Conservation (phyloP, 116 monocot genomes). For the Iris pallida region DNA sequence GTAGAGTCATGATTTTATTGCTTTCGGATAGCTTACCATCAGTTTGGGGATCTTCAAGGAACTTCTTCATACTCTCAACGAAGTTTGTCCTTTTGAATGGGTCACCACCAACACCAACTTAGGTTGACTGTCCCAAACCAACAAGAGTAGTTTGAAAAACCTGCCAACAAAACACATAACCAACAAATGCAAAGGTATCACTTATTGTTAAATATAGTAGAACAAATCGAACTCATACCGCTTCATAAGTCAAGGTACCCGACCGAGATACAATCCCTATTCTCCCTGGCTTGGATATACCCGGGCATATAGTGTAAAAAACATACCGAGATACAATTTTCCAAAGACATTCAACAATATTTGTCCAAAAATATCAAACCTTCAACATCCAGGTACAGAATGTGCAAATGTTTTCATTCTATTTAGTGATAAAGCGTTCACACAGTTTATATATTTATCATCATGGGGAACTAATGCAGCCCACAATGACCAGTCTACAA, state of each 20-base stretch:
- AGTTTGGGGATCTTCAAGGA: conserved; percentile 86
- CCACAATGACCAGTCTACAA: no score
- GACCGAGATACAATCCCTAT: conserved; percentile 88
- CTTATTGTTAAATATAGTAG: not conserved
- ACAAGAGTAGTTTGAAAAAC: conserved; percentile 94
- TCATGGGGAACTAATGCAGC: no score
- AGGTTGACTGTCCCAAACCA: conserved; percentile 91
- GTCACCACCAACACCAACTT: conserved; percentile 92
- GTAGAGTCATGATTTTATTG: not conserved
- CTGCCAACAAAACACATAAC: conserved; percentile 19
- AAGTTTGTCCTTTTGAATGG: conserved; percentile 97
- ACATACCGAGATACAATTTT: no score
- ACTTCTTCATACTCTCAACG: conserved; percentile 76
- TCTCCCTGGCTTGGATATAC: conserved; percentile 92
- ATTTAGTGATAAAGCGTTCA: no score
- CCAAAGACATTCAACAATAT: no score
- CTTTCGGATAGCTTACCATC: conserved; percentile 42
- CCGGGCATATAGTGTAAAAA: no score
- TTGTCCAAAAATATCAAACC: no score
- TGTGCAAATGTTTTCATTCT: no score
- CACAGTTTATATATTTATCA: no score
- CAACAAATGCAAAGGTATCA: not conserved
- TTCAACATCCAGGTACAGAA: no score
- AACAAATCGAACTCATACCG: conserved; percentile 32
- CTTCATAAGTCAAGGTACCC: conserved; percentile 95